A percentile compares a stretch with the other conserved stretches of the same genome.
These are phyloP conservation scores for Mytilinidion resinicola DNA, from an alignment of 495 filamentous ascomycete genomes.

Conservation along the genomic window DNA sequence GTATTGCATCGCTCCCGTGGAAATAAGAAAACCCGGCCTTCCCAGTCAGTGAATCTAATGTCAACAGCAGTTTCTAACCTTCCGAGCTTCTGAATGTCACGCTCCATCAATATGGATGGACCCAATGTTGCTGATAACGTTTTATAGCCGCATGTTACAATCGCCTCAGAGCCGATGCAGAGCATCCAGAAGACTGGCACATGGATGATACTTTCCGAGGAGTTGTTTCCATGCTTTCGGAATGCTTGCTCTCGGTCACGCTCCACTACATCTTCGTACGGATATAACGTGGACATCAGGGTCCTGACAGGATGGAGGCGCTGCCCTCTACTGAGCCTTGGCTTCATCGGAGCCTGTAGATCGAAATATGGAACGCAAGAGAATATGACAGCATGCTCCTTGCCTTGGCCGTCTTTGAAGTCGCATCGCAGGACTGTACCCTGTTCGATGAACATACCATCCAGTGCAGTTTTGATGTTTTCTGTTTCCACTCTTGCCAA, in stretches of 20 bases:
- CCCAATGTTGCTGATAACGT: conserved; percentile 9
- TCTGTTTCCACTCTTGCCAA: conserved; percentile 20
- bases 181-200: conserved; percentile 21
- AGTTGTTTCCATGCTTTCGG: conserved; percentile 6
- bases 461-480: conserved; percentile 7
- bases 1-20: conserved; percentile 11
- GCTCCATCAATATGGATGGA: conserved; percentile 15
- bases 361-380: conserved; percentile 19
- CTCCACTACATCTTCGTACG: conserved; percentile 15
- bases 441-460: conserved; percentile 23
- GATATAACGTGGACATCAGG: conserved; percentile 24
- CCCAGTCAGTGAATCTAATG: conserved; percentile 18
- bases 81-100: conserved; percentile 3
- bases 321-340: neutral
- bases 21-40: conserved; percentile 12
- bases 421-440: conserved; percentile 16
- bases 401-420: conserved; percentile 2
- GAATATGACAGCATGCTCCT: conserved; percentile 15
- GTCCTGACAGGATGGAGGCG: conserved; percentile 11
- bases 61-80: neutral
- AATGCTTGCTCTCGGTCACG: conserved; percentile 22
- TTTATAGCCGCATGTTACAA: conserved; percentile 18
- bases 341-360: conserved; percentile 4
- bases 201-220: conserved; percentile 11
- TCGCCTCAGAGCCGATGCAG: conserved; percentile 7